Conservation (phyloP, 352 stramenopile species). For the Globisporangium polare region DNA sequence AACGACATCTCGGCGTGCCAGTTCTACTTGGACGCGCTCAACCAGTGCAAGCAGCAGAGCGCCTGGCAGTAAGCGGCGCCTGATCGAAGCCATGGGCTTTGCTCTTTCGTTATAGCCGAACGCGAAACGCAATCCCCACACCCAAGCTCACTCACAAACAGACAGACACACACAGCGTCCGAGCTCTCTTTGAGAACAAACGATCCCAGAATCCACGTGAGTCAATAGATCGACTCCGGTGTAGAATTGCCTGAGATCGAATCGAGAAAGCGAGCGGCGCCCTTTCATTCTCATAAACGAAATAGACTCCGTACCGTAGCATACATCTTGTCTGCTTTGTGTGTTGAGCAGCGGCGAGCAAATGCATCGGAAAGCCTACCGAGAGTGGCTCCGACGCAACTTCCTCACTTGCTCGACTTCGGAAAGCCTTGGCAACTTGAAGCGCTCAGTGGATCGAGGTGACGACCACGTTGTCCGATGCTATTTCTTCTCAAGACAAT, state of each 20-base stretch:
- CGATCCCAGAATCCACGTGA: not conserved
- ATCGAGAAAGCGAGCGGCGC: not conserved
- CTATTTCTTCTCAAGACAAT: too few species aligned
- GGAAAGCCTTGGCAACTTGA: too few species aligned
- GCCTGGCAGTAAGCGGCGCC: conserved; percentile 36
- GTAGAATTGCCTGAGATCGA: not conserved
- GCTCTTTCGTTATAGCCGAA: not conserved
- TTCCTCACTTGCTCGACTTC: too few species aligned
- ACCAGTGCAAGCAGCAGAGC: conserved; percentile 80
- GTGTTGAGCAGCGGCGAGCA: too few species aligned
- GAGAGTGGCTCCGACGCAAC: too few species aligned
- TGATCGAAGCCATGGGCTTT: not conserved
- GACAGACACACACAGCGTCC: not conserved
- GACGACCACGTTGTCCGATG: too few species aligned
- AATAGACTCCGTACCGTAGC: conserved; percentile 3
- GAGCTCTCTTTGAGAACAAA: not conserved
- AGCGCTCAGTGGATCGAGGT: too few species aligned
- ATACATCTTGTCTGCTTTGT: too few species aligned
- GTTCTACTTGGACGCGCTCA: conserved; percentile 81
- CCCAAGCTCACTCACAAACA: not conserved
- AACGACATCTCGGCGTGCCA: conserved; percentile 82
- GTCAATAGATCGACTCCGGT: not conserved
- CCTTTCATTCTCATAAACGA: not conserved
- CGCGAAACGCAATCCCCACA: not conserved
- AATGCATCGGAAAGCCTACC: too few species aligned